Base-by-base conservation (phyloP, 1,284 basidiomycete genomes). In the Trametes pubescens region DNA sequence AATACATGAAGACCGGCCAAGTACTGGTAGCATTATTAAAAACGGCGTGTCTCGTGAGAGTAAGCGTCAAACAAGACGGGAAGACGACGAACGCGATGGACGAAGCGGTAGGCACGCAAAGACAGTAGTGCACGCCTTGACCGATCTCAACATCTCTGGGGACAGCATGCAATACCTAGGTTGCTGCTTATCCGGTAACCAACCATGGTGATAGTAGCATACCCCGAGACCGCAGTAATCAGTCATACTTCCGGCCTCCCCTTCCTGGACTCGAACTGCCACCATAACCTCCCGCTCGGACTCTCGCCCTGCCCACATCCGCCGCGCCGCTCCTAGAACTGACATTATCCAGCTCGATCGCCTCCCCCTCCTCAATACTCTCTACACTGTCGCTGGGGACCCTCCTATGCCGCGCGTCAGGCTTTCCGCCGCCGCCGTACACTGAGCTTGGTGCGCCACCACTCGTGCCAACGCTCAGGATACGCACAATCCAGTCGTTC, bases 401-500 rank as follows among this genome's bases (percentile, higher is more conserved):
- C 57, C 70, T 47, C 52, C 65, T 65, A 66, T 62, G 73, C 49
- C 67, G 22, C n/a, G 54, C 38, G 34, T 60, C 62, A 4, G 11
- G 38, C 7, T 21, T n/a, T 14, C 52, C 56, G 7, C 13, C 32
- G 16, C 43, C 21, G 26, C 59, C 35, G 22, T 35, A 32, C 32
- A 14, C 37, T 22, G 35, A 43, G 46, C 58, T 60, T 18, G 51
- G 53, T 5, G 49, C 51, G 32, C 59, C 55, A 57, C 57, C 44
- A 4, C 71, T 68, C 4, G 64, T 69, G 16, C 87, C 85, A 18
- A 89, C 77, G 64, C 85, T 90, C 35, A 91, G 77, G 13, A 88
- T 73, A n/a, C 80, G 79, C 29, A 91, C 87, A 57, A 93, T 81
- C 65, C 80, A 75, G 69, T 92, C 89, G 70, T 94, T 93, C n/a